Evolutionary conservation across 2,329 filamentous ascomycete species (phyloP).

Genomic region (Zelopaecilomyces penicillatus): DNA sequence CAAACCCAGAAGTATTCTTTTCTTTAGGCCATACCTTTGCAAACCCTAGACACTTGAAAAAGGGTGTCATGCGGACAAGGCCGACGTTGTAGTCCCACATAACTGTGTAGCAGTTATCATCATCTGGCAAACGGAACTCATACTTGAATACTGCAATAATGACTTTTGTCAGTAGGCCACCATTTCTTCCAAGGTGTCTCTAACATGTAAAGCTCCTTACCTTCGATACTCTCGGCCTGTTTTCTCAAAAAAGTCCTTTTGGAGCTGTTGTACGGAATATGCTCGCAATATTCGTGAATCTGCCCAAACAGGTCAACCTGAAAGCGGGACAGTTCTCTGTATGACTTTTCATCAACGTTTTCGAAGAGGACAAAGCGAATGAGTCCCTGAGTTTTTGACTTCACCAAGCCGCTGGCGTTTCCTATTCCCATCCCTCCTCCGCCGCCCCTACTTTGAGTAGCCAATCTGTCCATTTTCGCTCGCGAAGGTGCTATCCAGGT

Average conservation of each 20-base stretch:
- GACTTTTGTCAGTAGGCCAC: neutral
- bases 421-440: constrained; percentile 23
- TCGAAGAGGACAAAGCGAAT: constrained; percentile 72
- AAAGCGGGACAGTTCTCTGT: constrained; percentile 52
- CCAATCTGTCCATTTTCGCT: too few species aligned
- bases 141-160: constrained; percentile 65
- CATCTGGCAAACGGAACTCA: constrained; percentile 62
- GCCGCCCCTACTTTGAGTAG: too few species aligned
- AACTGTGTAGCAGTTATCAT: constrained; percentile 61
- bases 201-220: constrained; percentile 47
- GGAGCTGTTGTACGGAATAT: constrained; percentile 90
- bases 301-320: constrained; percentile 56
- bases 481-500: constrained; percentile 16
- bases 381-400: constrained; percentile 54
- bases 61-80: constrained; percentile 84
- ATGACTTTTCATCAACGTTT: constrained; percentile 47
- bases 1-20: constrained; percentile 9
- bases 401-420: constrained; percentile 38
- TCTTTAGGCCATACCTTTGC: constrained; percentile 56
- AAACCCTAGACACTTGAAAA: constrained; percentile 86
- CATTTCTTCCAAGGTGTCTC: too few species aligned
- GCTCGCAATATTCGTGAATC: constrained; percentile 55
- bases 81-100: constrained; percentile 98
- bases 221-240: constrained; percentile 81
- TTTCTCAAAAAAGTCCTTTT: constrained; percentile 84